phyloP scores from a whole-genome alignment of 306 rosid species.

The Comarum palustre region DNA sequence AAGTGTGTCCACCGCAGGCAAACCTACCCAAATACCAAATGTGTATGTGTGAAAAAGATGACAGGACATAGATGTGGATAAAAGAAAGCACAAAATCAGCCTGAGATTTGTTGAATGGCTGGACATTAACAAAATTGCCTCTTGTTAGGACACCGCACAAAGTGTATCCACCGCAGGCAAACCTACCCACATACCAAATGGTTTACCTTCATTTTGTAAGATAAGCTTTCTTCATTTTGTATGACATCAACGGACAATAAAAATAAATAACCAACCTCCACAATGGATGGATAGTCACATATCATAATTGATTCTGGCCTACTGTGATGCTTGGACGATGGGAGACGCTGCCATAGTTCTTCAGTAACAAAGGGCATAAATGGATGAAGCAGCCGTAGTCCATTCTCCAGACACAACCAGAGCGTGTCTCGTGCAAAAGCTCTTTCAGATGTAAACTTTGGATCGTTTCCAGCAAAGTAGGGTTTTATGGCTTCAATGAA shows the following conservation, averaged over 20 bases:
- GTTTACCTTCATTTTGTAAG: too few species aligned
- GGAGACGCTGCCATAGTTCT: slow-evolving; percentile 99
- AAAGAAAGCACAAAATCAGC: not conserved
- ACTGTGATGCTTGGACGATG: slow-evolving; percentile 50
- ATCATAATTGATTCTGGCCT: slow-evolving; percentile 76
- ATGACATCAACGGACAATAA: not conserved
- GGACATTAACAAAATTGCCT: not conserved
- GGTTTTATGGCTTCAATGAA: slow-evolving; percentile 92
- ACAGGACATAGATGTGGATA: not conserved
- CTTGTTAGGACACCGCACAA: not conserved
- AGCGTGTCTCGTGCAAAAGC: slow-evolving; percentile 70
- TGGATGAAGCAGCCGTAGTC: slow-evolving; percentile 92
- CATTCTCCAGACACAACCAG: slow-evolving; percentile 91
- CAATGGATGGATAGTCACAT: slow-evolving; percentile 58
- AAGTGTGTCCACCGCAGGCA: not conserved
- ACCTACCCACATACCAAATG: not conserved
- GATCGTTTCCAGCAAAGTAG: slow-evolving; percentile 63
- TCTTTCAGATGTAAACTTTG: slow-evolving; percentile 54
- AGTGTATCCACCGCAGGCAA: not conserved
- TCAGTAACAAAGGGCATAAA: slow-evolving; percentile 96
- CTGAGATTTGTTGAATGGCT: not conserved
- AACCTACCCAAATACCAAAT: not conserved
- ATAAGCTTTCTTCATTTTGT: slow-evolving; percentile 46
- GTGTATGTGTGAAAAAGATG: not conserved
- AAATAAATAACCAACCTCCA: slow-evolving; percentile 53